Evolutionary conservation across 2,329 filamentous ascomycete genomes (phyloP), one percentile per base, ranked within the genome.

Genomic region (Graphilbum sp.): DNA sequence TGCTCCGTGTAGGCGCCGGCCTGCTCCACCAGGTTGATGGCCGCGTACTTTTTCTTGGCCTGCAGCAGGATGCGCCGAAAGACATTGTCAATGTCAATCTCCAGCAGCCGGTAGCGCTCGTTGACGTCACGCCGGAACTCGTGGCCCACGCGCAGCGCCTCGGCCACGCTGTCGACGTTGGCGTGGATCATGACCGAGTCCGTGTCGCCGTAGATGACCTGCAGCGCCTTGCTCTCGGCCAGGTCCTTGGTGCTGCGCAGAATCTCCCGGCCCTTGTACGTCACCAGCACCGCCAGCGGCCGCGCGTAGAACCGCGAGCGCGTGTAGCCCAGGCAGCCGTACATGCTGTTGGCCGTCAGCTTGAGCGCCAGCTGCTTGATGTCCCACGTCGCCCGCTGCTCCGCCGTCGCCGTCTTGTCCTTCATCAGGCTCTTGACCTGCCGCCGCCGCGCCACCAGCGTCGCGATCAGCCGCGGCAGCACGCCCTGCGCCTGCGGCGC

Each of bases 161-260:
- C 86, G 24, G 82, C 75, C 23, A 96, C 81, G 47, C 82, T 93
- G 58, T 95, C 84, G 39, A 90, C 86, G 52, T 96, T 96, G 45
- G 90, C 93, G 53, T 98, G 98, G 65, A 98, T 96, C 90, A 98
- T 98, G 60, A 98, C 90, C 9, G 90, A 98, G 59, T 98, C 90
- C 12, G 90, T 98, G 60, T 98, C 90, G 63, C 90, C 90, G 50
- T 98, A 98, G 45, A 98, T 96, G 55, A 98, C 90, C 52, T 90
- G 82, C 23, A 98, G 70, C 42, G 86, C 79, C 48, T 82, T 87
- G 50, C 75, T 83, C 59, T 98, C 90, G 10, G 90, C 90, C 44
- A 98, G 72, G 38, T 93, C 87, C 58, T 96, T 98, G 40, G 90
- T 98, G 54, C 84, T 92, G 46, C 83, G 75, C 42, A 98, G 66